These are phyloP conservation scores for Calonectria hongkongensis DNA, from an alignment of 2,329 filamentous ascomycete genomes.

Conservation along the genomic window DNA sequence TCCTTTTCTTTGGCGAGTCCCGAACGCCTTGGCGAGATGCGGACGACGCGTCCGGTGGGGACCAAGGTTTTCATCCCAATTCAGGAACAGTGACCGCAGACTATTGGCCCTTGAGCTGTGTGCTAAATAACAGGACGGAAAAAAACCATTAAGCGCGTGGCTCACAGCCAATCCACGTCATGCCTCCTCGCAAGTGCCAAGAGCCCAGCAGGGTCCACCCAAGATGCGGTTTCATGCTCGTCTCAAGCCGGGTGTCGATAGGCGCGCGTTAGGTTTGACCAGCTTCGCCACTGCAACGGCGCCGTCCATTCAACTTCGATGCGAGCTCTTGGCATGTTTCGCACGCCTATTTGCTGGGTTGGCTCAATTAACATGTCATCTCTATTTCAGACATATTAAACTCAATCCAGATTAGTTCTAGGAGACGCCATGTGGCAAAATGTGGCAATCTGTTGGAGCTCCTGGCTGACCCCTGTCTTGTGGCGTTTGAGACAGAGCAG, in stretches of 20 bases:
- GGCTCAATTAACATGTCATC: background rate
- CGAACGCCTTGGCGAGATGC: no score
- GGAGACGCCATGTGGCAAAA: background rate
- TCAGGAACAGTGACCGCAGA: background rate
- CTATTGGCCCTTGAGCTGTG: background rate
- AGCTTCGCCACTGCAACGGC: background rate
- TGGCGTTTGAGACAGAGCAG: background rate
- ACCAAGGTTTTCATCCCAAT: background rate
- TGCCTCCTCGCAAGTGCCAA: background rate
- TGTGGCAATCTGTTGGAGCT: background rate
- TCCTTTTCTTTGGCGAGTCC: no score
- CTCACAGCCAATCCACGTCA: conserved; percentile 15
- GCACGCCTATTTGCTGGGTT: background rate
- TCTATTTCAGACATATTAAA: conserved; percentile 7
- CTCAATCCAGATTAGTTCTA: background rate
- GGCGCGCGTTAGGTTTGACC: conserved; percentile 11
- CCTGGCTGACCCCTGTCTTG: conserved; percentile 1
- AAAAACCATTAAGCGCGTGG: background rate
- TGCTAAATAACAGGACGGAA: background rate
- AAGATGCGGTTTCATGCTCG: conserved; percentile 13
- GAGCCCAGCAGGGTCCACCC: conserved; percentile 9
- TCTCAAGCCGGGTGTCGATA: conserved; percentile 7
- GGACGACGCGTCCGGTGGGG: background rate
- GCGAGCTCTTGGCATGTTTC: conserved; percentile 25
- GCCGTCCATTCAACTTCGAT: background rate